These are phyloP conservation scores for Apophysomyces elegans DNA, from an alignment of 371 early-diverging fungal genomes.

Conservation along the genomic window DNA sequence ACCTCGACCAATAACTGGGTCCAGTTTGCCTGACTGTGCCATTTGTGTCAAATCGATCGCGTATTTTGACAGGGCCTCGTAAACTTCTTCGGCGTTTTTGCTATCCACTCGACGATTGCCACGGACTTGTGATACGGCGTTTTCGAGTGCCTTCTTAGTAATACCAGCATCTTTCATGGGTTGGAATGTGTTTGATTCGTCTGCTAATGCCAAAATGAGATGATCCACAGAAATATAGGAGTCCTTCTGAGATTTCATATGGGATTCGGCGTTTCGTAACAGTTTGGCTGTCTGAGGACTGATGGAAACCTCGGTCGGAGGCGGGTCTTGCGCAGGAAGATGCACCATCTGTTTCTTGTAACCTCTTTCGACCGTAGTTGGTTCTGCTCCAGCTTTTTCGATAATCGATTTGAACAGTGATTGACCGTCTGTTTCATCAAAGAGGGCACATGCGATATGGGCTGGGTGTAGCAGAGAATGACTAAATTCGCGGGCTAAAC, in stretches of 20 bases:
- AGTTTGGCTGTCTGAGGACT: constrained; percentile 65
- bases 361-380: constrained; percentile 72
- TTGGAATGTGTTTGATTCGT: constrained; percentile 62
- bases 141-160: constrained; percentile 72
- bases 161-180: constrained; percentile 75
- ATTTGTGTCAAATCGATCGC: constrained; percentile 89
- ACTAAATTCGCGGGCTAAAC: constrained; percentile 77
- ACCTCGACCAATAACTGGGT: constrained; percentile 87
- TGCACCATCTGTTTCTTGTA: constrained; percentile 78
- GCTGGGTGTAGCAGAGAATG: constrained; percentile 81
- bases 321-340: constrained; percentile 87
- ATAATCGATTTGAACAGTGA: constrained; percentile 72
- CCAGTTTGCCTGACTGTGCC: constrained; percentile 77
- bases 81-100: constrained; percentile 84
- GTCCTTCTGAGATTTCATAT: constrained; percentile 84
- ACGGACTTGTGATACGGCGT: constrained; percentile 80
- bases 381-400: constrained; percentile 85
- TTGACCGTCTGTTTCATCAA: constrained; percentile 72
- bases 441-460: constrained; percentile 81
- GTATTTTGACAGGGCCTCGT: constrained; percentile 90
- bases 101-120: constrained; percentile 87
- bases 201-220: constrained; percentile 80
- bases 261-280: constrained; percentile 72
- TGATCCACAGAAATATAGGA: constrained; percentile 89
- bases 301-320: constrained; percentile 77